Conservation (phyloP, 495 filamentous ascomycete genomes). For the Annulohypoxylon moriforme region DNA sequence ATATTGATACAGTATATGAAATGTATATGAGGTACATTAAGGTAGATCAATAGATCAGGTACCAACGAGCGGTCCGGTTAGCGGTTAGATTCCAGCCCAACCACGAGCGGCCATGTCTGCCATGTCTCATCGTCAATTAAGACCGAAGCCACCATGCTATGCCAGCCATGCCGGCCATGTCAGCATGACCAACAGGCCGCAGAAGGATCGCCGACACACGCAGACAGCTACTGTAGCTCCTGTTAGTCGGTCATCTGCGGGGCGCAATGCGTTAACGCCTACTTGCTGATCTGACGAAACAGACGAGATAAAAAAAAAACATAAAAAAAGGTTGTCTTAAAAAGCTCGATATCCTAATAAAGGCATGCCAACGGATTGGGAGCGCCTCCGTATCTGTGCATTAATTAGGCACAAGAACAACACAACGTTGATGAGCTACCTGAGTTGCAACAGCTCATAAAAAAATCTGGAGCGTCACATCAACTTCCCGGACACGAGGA, state of each 20-base stretch:
- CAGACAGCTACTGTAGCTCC: constrained; percentile 38
- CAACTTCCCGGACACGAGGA: constrained; percentile 34
- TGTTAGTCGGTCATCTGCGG: constrained; percentile 36
- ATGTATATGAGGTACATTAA: constrained; percentile 18
- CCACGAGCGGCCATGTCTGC: constrained; percentile 32
- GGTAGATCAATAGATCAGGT: constrained; percentile 48
- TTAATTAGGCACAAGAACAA: constrained; percentile 25
- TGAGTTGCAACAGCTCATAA: constrained; percentile 32
- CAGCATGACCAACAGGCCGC: constrained; percentile 48
- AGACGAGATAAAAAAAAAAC: neutral
- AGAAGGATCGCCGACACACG: constrained; percentile 51
- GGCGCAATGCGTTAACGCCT: constrained; percentile 32
- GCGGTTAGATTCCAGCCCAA: constrained; percentile 52
- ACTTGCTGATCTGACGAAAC: constrained; percentile 25
- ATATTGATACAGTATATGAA: constrained; percentile 2
- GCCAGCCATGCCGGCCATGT: constrained; percentile 43
- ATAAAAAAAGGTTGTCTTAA: constrained; percentile 9
- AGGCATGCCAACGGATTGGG: constrained; percentile 10
- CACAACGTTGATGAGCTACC: constrained; percentile 19
- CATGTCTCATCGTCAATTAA: constrained; percentile 45
- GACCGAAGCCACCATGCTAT: constrained; percentile 42
- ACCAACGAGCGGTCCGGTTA: constrained; percentile 46
- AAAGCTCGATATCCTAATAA: constrained; percentile 22
- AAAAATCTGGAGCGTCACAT: constrained; percentile 38
- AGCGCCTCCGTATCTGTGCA: constrained; percentile 12